Evolutionary conservation across 2,329 filamentous ascomycete species (phyloP).

Genomic region (Grosmannia serpens): DNA sequence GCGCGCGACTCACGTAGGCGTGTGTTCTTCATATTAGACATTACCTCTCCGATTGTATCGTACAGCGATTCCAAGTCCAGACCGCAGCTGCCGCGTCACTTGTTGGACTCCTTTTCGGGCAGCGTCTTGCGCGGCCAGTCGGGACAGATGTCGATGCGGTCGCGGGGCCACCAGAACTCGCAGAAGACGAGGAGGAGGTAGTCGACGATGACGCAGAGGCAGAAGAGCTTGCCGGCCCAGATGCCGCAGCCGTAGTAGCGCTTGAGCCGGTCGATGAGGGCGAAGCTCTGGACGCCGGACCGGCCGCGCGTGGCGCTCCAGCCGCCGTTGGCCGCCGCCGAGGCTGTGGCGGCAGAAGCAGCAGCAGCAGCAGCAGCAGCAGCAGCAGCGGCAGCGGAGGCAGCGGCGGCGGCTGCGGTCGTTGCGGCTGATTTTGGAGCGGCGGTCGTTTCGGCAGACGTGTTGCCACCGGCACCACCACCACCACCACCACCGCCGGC

Average conservation of each 20-base stretch:
- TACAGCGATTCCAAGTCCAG: no score
- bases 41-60: no score
- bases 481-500: no score
- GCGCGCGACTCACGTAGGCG: no score
- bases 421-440: not conserved
- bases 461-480: not conserved
- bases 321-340: slow-evolving; percentile 15
- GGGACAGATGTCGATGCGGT: slow-evolving; percentile 76
- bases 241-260: slow-evolving; percentile 96
- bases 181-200: slow-evolving; percentile 83
- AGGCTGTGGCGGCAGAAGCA: not conserved
- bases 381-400: not conserved
- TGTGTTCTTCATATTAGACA: no score
- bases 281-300: slow-evolving; percentile 68
- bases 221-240: slow-evolving; percentile 97
- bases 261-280: slow-evolving; percentile 88
- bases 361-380: not conserved
- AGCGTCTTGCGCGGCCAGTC: slow-evolving; percentile 76
- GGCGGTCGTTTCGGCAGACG: not conserved
- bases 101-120: slow-evolving; percentile 17
- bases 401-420: no score
- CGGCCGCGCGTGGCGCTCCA: slow-evolving; percentile 62
- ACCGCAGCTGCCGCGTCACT: no score
- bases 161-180: slow-evolving; percentile 76
- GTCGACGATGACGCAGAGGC: slow-evolving; percentile 85